A percentile compares a stretch with the other conserved stretches of the same genome.
phyloP scores from a whole-genome alignment of 306 rosid species.

The Bauhinia variegata region DNA sequence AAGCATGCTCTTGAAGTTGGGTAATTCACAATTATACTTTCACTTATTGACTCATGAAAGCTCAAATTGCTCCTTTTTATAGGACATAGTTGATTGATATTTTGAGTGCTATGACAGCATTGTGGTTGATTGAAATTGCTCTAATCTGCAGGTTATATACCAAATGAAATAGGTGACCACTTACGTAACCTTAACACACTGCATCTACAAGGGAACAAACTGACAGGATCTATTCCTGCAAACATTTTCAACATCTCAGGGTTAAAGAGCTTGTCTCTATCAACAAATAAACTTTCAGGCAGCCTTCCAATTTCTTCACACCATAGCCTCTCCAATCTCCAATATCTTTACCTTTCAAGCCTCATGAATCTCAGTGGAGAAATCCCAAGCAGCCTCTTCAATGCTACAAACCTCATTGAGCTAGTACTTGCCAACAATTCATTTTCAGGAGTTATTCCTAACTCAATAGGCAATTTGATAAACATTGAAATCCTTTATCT shows the following conservation, averaged over 20 bases:
- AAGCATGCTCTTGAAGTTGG: no score
- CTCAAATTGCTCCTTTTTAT: no score
- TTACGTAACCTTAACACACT: constrained; percentile 7
- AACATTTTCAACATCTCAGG: constrained; percentile 34
- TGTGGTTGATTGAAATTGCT: not conserved
- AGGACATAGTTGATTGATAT: no score
- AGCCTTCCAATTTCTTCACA: constrained; percentile 4
- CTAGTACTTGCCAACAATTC: constrained; percentile 14
- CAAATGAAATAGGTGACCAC: constrained; percentile 28
- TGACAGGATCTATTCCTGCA: constrained; percentile 25
- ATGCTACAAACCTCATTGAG: constrained; percentile 25
- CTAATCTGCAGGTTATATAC: constrained; percentile 39
- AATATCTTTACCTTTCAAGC: constrained; percentile 11
- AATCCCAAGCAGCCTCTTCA: constrained; percentile 27
- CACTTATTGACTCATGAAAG: no score
- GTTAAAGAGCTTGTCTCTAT: constrained; percentile 14
- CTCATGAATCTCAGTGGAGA: constrained; percentile 15
- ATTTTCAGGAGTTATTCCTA: constrained; percentile 24
- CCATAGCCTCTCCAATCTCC: constrained; percentile 24
- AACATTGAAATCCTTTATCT: not conserved
- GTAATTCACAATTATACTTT: no score
- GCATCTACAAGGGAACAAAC: constrained; percentile 9
- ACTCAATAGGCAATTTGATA: constrained; percentile 25
- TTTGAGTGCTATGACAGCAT: no score
- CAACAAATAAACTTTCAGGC: constrained; percentile 35